Percentiles rank a stretch among this genome's conserved stretches.
phyloP scores from a whole-genome alignment of 345 rosid genomes.

The Linum tenue region DNA sequence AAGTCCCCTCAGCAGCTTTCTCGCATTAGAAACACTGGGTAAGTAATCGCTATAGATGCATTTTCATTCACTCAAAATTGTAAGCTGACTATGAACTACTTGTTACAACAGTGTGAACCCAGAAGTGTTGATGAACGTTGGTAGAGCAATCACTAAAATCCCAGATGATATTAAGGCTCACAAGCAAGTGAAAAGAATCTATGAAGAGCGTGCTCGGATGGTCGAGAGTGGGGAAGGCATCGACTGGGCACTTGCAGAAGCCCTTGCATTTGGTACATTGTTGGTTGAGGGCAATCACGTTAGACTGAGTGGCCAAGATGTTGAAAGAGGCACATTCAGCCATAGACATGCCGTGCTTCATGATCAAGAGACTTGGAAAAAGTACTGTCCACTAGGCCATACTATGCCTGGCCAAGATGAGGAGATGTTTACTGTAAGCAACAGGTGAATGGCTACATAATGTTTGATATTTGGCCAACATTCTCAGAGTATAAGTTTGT shows the following conservation, averaged over 20 bases:
- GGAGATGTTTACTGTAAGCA: slow-evolving; percentile 85
- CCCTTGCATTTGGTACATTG: slow-evolving; percentile 69
- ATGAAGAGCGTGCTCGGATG: slow-evolving; percentile 66
- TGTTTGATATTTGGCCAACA: not conserved
- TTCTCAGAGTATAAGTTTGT: too few species aligned
- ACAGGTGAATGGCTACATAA: slow-evolving; percentile 33
- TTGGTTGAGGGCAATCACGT: slow-evolving; percentile 85
- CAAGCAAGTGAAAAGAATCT: slow-evolving; percentile 65
- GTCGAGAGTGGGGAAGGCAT: slow-evolving; percentile 71
- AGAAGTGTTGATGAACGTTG: slow-evolving; percentile 71
- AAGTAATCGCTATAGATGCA: slow-evolving; percentile 2
- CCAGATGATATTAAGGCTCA: slow-evolving; percentile 70
- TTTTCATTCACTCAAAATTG: not conserved
- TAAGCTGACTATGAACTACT: slow-evolving; percentile 4
- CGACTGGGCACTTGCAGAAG: slow-evolving; percentile 84
- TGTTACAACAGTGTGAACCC: slow-evolving; percentile 55
- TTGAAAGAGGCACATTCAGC: slow-evolving; percentile 82
- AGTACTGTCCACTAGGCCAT: slow-evolving; percentile 71
- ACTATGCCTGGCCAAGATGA: slow-evolving; percentile 54
- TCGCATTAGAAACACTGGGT: slow-evolving; percentile 75
- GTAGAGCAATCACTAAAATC: slow-evolving; percentile 55
- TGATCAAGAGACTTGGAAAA: slow-evolving; percentile 63
- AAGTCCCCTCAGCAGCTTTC: slow-evolving; percentile 79
- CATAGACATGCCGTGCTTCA: slow-evolving; percentile 72
- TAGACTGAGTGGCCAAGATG: slow-evolving; percentile 84